Evolutionary conservation across 1,284 basidiomycete genomes (phyloP).

Genomic region (Pterulicium gracile): DNA sequence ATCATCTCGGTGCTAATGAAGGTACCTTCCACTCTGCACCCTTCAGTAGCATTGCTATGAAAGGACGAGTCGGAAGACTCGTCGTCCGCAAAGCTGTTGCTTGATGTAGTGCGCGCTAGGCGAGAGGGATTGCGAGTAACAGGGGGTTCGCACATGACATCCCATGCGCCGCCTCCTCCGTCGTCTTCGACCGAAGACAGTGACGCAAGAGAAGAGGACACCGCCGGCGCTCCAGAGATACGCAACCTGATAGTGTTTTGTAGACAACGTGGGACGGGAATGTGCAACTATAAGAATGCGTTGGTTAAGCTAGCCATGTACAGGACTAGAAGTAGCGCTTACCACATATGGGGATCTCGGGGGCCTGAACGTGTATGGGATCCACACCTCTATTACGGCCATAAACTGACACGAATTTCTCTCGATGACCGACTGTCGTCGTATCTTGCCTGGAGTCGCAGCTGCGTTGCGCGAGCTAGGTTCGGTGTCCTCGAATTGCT

Average conservation of each 20-base stretch:
- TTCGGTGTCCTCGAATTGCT: constrained; percentile 13
- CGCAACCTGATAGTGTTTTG: constrained; percentile 64
- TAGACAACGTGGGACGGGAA: constrained; percentile 66
- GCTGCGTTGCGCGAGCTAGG: constrained; percentile 17
- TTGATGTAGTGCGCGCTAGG: constrained; percentile 42
- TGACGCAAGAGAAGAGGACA: constrained; percentile 57
- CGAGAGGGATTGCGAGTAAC: constrained; percentile 48
- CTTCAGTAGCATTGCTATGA: constrained; percentile 41
- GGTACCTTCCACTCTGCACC: constrained; percentile 60
- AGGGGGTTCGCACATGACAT: constrained; percentile 64
- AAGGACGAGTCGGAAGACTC: constrained; percentile 46
- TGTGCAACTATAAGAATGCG: constrained; percentile 39
- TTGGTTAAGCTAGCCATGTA: not conserved
- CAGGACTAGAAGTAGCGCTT: constrained; percentile 18
- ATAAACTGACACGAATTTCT: constrained; percentile 55
- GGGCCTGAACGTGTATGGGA: constrained; percentile 56
- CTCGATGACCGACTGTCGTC: constrained; percentile 45
- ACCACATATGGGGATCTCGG: constrained; percentile 64
- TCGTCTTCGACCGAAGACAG: constrained; percentile 67
- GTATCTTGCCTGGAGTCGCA: constrained; percentile 25
- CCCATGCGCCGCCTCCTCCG: constrained; percentile 41
- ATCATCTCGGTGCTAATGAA: constrained; percentile 69
- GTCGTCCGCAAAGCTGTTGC: constrained; percentile 66
- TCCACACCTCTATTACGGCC: constrained; percentile 65
- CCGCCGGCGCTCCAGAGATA: constrained; percentile 50